These are phyloP conservation scores for Aquanectria penicillioides DNA, from an alignment of 2,329 filamentous ascomycete genomes.

Conservation along the genomic window DNA sequence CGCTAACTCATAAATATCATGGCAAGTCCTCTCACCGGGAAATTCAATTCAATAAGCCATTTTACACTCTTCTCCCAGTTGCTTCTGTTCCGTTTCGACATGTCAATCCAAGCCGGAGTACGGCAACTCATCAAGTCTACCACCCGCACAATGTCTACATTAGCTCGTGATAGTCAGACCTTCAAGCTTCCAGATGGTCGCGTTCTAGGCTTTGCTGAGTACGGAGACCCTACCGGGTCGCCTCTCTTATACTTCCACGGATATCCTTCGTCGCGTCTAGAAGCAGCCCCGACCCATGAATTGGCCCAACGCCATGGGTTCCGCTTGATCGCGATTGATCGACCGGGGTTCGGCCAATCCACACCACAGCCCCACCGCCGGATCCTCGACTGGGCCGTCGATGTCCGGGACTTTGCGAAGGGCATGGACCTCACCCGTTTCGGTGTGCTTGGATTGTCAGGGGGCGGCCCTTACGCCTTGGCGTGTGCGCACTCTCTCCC, in stretches of 20 bases:
- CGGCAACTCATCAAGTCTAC: not conserved
- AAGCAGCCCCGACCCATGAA: conserved; percentile 42
- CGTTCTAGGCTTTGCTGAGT: conserved; percentile 52
- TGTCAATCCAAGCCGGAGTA: not conserved
- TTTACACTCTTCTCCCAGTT: too few species aligned
- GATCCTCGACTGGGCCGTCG: conserved; percentile 47
- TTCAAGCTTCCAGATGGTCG: conserved; percentile 53
- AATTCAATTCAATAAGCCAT: too few species aligned
- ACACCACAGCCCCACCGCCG: conserved; percentile 45
- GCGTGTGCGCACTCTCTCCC: conserved; percentile 47
- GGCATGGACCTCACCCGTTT: conserved; percentile 40
- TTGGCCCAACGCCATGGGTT: conserved; percentile 39
- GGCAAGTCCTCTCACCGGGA: too few species aligned
- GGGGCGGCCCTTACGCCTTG: conserved; percentile 50
- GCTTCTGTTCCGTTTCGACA: not conserved
- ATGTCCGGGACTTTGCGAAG: conserved; percentile 45
- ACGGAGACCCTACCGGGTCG: conserved; percentile 44
- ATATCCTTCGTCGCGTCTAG: conserved; percentile 53
- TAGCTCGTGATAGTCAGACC: conserved; percentile 30
- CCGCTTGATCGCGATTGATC: conserved; percentile 51
- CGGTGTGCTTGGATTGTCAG: conserved; percentile 47
- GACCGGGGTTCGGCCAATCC: conserved; percentile 55
- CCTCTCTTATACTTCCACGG: conserved; percentile 55
- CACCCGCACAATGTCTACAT: conserved; percentile 9
- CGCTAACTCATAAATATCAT: too few species aligned